Base-by-base conservation (phyloP, 1,284 basidiomycete genomes). In the Trichosporon sp. region DNA sequence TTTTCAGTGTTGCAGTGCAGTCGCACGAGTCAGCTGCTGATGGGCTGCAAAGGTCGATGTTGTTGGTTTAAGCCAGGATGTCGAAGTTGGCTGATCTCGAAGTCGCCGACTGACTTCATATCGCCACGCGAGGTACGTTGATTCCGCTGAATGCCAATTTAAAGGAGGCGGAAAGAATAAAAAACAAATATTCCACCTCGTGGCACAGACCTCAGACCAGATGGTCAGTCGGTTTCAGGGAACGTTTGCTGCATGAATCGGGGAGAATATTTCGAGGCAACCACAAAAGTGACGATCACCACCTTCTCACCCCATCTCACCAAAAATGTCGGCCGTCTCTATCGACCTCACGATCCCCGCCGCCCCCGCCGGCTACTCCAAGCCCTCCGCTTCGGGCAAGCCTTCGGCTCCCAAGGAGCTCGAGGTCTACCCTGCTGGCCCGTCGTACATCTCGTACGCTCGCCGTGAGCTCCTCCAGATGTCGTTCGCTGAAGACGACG, bases 381-480 rank as follows among this genome's bases (percentile, higher is more conserved):
- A 81, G 71, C 80, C 85, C 12, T 72, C 84, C n/a, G 43, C 79
- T 12, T 70, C 72, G 2, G 77, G 78, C 67, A 80, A 79, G 73
- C 75, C 80, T 19, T 79, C 84, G 6, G 71, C 82, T 79, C 72
- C 85, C 79, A 73, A 78, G 80, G 72, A 83, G 81, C 73, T 86
- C 76, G 82, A 85, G 65, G 74, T 96, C 63, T 88, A 95, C 71
- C 92, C 94, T 48, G 92, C 91, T 51, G 94, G 94, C 35, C 88
- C 91, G 26, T 92, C 92, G 5, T 96, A 92, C 84, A 88, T 94
- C 70, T 89, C 89, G 51, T 90, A 94, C 76, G 90, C 92, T 46
- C 89, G 90, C 68, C 89, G 94, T 67, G 87, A 90, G 6, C 84
- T 92, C 16, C 88, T 92, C 76, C 88, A 90, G 72, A 87, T 92